phyloP scores from a whole-genome alignment of 2,329 filamentous ascomycete species.

The Fusarium transvaalense region DNA sequence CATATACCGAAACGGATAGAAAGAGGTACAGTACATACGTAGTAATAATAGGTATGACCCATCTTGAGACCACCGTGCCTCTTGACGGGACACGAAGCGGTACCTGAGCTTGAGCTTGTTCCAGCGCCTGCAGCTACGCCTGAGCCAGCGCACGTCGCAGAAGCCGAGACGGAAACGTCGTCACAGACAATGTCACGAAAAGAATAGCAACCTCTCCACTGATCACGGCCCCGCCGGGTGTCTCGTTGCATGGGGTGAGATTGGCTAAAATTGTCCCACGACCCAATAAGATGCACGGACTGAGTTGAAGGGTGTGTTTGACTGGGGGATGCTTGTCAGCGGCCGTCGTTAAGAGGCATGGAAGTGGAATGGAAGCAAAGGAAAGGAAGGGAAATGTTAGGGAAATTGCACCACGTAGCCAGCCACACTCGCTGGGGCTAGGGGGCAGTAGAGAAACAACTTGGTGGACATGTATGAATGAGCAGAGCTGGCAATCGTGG shows the following conservation, averaged over 20 bases:
- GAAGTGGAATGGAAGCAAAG: conserved; percentile 45
- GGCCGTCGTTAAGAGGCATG: conserved; percentile 39
- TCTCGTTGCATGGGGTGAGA: conserved; percentile 87
- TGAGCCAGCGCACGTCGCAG: conserved; percentile 41
- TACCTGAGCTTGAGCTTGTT: conserved; percentile 34
- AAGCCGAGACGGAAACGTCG: conserved; percentile 65
- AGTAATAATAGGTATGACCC: conserved; percentile 96
- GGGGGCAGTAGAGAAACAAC: conserved; percentile 26
- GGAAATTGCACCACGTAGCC: conserved; percentile 47
- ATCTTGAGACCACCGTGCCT: conserved; percentile 87
- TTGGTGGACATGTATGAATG: conserved; percentile 19
- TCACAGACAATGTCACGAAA: conserved; percentile 90
- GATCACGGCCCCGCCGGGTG: conserved; percentile 75
- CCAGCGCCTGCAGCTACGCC: conserved; percentile 43
- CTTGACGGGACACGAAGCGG: conserved; percentile 53
- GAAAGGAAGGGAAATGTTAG: conserved; percentile 22
- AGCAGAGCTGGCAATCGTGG: conserved; percentile 38
- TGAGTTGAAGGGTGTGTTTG: conserved; percentile 71
- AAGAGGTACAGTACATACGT: conserved; percentile 69
- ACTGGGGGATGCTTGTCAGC: conserved; percentile 57
- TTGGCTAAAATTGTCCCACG: conserved; percentile 93
- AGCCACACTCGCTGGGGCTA: conserved; percentile 29
- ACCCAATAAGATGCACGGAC: conserved; percentile 85
- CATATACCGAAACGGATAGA: conserved; percentile 34
- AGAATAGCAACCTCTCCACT: conserved; percentile 89